Conservation (phyloP, 2,329 filamentous ascomycete genomes). For the Ophiostoma pallidulum region DNA sequence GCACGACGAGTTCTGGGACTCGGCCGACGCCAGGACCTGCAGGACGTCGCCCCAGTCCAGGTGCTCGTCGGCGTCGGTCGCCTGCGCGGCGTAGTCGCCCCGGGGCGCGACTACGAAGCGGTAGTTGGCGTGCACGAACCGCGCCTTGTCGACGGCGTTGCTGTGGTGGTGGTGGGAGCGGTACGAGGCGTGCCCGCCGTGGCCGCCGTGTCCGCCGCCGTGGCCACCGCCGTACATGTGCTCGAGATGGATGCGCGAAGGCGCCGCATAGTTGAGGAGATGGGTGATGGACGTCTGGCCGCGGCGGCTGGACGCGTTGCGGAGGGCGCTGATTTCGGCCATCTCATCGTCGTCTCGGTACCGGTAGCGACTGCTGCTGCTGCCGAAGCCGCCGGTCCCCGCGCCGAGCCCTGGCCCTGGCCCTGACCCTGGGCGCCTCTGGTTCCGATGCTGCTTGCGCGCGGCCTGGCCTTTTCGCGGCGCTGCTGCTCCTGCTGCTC, state of each 20-base stretch:
- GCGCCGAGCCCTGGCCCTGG: constrained; percentile 35
- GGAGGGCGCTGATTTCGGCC: constrained; percentile 60
- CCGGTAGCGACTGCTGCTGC: constrained; percentile 21
- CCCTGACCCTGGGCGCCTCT: constrained; percentile 46
- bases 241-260: constrained; percentile 60
- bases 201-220: constrained; percentile 28
- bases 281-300: constrained; percentile 97
- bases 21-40: constrained; percentile 81
- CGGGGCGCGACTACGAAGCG: constrained; percentile 86
- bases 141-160: constrained; percentile 70
- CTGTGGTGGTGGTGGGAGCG: constrained; percentile 79
- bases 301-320: constrained; percentile 58
- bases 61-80: constrained; percentile 76
- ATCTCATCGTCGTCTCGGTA: constrained; percentile 77
- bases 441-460: constrained; percentile 76
- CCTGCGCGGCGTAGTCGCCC: constrained; percentile 69
- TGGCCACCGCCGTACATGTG: constrained; percentile 23
- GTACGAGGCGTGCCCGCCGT: constrained; percentile 34
- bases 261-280: constrained; percentile 81
- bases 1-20: constrained; percentile 81
- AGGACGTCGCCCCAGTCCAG: constrained; percentile 85
- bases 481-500: too few relatives aligned
- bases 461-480: constrained; percentile 67
- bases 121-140: constrained; percentile 91
- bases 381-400: neutral